These are phyloP conservation scores for Fusarium mexicanum DNA, from an alignment of 2,329 filamentous ascomycete genomes.

Conservation along the genomic window DNA sequence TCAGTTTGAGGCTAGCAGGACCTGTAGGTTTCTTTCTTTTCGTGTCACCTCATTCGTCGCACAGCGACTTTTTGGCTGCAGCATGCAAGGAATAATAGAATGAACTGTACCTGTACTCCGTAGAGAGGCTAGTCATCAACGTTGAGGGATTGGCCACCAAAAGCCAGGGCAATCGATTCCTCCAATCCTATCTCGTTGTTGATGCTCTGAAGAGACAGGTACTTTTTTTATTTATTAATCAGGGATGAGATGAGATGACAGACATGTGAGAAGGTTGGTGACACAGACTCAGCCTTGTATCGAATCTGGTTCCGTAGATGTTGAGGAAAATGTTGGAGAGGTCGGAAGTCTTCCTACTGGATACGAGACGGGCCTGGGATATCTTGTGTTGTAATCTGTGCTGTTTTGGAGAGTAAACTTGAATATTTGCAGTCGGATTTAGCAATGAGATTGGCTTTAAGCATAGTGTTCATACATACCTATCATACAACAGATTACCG, in stretches of 20 bases:
- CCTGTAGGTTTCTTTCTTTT: slow-evolving; percentile 12
- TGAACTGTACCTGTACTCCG: slow-evolving; percentile 6
- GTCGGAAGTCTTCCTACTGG: slow-evolving; percentile 33
- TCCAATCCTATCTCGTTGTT: slow-evolving; percentile 28
- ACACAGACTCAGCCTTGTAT: slow-evolving; percentile 35
- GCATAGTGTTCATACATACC: not conserved
- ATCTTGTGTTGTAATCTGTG: not conserved
- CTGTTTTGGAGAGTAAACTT: not conserved
- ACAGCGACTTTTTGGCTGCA: slow-evolving; percentile 26
- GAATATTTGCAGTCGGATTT: not conserved
- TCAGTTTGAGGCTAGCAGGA: slow-evolving; percentile 9
- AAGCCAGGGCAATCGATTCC: slow-evolving; percentile 23
- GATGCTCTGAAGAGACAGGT: slow-evolving; percentile 9
- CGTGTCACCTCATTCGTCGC: slow-evolving; percentile 24
- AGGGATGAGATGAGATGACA: slow-evolving; percentile 15
- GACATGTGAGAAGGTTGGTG: slow-evolving; percentile 10
- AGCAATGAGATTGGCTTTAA: not conserved
- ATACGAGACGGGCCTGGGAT: slow-evolving; percentile 1
- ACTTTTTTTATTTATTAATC: not conserved
- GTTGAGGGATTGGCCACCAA: slow-evolving; percentile 35
- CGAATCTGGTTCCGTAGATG: not conserved
- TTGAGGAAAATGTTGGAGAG: slow-evolving; percentile 13
- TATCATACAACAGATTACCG: not conserved
- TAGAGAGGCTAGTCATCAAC: slow-evolving; percentile 13
- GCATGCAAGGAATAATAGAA: slow-evolving; percentile 38